Conservation (phyloP, 1,139 yeast genomes). For the Pneumocystis oryctolagi region DNA sequence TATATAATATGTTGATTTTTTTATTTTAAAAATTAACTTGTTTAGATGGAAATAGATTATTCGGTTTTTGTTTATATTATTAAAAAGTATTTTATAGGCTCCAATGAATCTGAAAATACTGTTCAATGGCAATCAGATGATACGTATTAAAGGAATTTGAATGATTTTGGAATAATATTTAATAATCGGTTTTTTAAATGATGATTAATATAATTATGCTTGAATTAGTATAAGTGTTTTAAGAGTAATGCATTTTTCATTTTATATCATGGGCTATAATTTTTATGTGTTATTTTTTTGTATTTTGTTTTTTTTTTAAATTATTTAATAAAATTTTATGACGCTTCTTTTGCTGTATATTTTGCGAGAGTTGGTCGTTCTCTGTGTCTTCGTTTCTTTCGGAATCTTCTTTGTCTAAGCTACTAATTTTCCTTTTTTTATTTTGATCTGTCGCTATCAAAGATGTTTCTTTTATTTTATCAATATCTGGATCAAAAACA, state of each 20-base stretch:
- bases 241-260: not conserved
- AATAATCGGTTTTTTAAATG: not conserved
- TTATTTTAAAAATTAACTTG: not conserved
- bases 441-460: not conserved
- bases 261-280: not conserved
- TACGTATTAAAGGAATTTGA: not conserved
- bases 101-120: not conserved
- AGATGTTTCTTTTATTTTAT: constrained; percentile 14
- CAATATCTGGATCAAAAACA: constrained; percentile 36
- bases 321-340: not conserved
- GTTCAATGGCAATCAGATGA: not conserved
- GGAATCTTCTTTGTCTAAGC: not conserved
- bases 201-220: not conserved
- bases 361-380: not conserved
- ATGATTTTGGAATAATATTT: not conserved
- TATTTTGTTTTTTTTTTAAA: not conserved
- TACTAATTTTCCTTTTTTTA: not conserved
- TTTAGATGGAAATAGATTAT: not conserved
- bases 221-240: not conserved
- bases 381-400: not conserved
- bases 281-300: not conserved
- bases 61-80: not conserved
- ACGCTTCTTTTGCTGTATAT: not conserved
- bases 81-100: not conserved
- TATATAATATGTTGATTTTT: constrained; percentile 35